Evolutionary conservation across 108 stramenopile genomes (phyloP), one percentile per base, ranked within the genome.

Genomic region (Phaeodactylum tricornutum): DNA sequence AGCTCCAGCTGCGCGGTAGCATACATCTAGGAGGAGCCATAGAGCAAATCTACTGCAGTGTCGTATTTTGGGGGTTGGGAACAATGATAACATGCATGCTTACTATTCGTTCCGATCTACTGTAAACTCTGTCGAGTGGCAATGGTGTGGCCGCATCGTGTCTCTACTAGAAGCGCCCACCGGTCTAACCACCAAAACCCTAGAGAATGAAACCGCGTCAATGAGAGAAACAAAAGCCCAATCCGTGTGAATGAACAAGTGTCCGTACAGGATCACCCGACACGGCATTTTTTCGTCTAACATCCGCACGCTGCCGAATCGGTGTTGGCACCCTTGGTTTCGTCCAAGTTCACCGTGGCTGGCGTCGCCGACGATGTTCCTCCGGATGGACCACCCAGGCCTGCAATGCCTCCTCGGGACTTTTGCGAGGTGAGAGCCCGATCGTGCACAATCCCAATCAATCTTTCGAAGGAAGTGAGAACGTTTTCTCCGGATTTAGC

Each of bases 361-460:
- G 7, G 44, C 9, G 1, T n/a, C n/a, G n/a, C n/a, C n/a, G n/a
- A 25, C 16, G 22, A 14, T 26, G 24, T 19, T 25, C 22, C 60
- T 31, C 20, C 55, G 24, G 44, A 43, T 23, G 47, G 35, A 4
- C 45, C 50, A 43, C 47, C 48, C 37, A 72, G 65, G 15, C 82
- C 82, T 46, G 70, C 69, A 11, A 68, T 74, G n/a, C 84, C 84
- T 0, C 60, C 26, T 19, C 62, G 65, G 31, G 51, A 57, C 36
- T 72, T 75, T 12, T 46, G 43, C 15, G 72, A 74, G 0, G 74
- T 65, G 25, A 91, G 35, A 4, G 77, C 83, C 32, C 75, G 66
- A 50, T 87, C 77, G 48, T 93, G 92, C 14, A 93, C 92, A 53
- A 82, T 82, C 0, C 77, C 83, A 54, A 93, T 81, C 46, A 93